phyloP scores from a whole-genome alignment of 305 asterid genomes.

The Rubia balearica region DNA sequence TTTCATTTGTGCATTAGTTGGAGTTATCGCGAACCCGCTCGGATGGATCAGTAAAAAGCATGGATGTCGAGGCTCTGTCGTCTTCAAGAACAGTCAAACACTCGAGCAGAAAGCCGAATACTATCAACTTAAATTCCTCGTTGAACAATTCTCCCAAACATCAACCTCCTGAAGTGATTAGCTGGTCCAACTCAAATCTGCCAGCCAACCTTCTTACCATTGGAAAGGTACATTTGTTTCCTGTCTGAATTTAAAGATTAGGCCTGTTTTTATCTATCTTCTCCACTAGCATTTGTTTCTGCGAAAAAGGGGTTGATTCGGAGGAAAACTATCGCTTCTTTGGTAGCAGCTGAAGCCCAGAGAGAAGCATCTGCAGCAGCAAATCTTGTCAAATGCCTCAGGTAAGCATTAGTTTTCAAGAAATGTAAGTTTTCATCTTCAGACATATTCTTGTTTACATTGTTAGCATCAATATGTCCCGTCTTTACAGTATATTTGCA shows the following conservation, averaged over 20 bases:
- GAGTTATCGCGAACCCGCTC: conserved; percentile 33
- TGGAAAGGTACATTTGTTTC: conserved; percentile 45
- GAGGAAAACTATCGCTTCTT: conserved; percentile 60
- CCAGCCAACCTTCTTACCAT: conserved; percentile 62
- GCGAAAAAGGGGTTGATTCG: conserved; percentile 52
- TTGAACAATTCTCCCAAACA: conserved; percentile 27
- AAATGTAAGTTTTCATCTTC: neutral
- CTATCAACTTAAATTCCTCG: conserved; percentile 20
- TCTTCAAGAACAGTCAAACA: conserved; percentile 33
- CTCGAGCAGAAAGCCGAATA: conserved; percentile 44
- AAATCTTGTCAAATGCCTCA: conserved; percentile 66
- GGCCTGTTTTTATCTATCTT: neutral
- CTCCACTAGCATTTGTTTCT: conserved; percentile 2
- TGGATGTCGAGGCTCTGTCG: conserved; percentile 24
- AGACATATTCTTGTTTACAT: neutral
- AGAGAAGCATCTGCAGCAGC: conserved; percentile 71
- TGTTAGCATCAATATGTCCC: neutral
- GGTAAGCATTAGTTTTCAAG: conserved; percentile 32
- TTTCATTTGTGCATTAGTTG: neutral
- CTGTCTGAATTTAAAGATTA: neutral
- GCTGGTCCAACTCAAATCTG: conserved; percentile 64
- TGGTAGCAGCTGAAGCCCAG: conserved; percentile 78
- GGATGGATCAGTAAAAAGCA: conserved; percentile 30
- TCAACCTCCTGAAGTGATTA: conserved; percentile 40
- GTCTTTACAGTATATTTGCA: conserved; percentile 52